phyloP scores from a whole-genome alignment of 1,139 yeast species.

The Protomyces inouyei region DNA sequence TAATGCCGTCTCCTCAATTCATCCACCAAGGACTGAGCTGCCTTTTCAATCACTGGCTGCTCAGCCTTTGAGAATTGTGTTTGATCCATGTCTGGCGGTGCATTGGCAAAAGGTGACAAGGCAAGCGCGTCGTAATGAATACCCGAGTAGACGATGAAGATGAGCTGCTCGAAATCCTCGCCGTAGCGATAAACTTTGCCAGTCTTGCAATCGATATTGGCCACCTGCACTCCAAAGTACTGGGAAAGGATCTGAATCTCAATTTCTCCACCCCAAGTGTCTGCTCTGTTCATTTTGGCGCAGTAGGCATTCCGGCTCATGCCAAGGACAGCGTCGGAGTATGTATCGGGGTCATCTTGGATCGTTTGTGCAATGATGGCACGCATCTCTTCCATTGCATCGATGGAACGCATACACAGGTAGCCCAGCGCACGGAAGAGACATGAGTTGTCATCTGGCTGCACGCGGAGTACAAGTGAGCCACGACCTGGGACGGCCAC shows the following conservation, averaged over 20 bases:
- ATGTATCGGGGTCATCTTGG: slow-evolving; percentile 45
- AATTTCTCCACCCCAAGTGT: slow-evolving; percentile 84
- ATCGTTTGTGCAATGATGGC: slow-evolving; percentile 49
- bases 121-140: slow-evolving; percentile 70
- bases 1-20: slow-evolving; percentile 53
- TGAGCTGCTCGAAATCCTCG: slow-evolving; percentile 39
- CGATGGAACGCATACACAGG: slow-evolving; percentile 31
- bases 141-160: slow-evolving; percentile 62
- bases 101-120: slow-evolving; percentile 40
- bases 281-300: slow-evolving; percentile 57
- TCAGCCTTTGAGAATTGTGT: slow-evolving; percentile 44
- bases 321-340: slow-evolving; percentile 59
- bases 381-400: slow-evolving; percentile 46
- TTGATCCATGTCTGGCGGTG: slow-evolving; percentile 40
- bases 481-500: slow-evolving; percentile 20
- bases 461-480: slow-evolving; percentile 51
- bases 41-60: slow-evolving; percentile 40
- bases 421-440: slow-evolving; percentile 65
- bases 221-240: slow-evolving; percentile 51
- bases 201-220: slow-evolving; percentile 65
- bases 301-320: slow-evolving; percentile 50
- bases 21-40: slow-evolving; percentile 45
- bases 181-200: slow-evolving; percentile 57
- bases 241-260: slow-evolving; percentile 64
- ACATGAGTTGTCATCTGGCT: slow-evolving; percentile 78